A percentile compares a stretch with the other conserved stretches of the same genome.
Conservation (phyloP, 768 basidiomycete genomes). For the Hericium alpestre region DNA sequence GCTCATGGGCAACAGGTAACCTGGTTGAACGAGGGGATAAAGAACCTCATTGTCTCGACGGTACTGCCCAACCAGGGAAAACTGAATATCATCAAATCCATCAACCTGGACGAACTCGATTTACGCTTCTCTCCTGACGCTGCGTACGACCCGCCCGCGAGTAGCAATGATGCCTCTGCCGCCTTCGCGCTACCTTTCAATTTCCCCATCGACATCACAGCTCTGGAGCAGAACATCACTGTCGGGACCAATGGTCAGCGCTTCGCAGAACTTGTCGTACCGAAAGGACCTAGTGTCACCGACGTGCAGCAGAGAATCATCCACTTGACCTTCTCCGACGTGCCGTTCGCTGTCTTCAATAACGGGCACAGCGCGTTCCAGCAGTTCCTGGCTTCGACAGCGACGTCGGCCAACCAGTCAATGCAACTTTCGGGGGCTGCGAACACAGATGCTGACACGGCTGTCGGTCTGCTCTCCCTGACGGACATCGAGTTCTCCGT, state of each 20-base stretch:
- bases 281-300: slow-evolving; percentile 44
- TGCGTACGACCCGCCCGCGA: slow-evolving; percentile 46
- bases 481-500: slow-evolving; percentile 50
- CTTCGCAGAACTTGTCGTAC: slow-evolving; percentile 53
- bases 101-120: slow-evolving; percentile 47
- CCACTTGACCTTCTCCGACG: slow-evolving; percentile 44
- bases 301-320: slow-evolving; percentile 55
- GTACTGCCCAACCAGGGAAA: slow-evolving; percentile 54
- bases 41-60: slow-evolving; percentile 46
- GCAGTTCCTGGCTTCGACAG: slow-evolving; percentile 51
- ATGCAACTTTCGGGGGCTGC: slow-evolving; percentile 41
- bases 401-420: slow-evolving; percentile 33
- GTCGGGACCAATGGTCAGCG: slow-evolving; percentile 39
- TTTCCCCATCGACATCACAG: slow-evolving; percentile 58
- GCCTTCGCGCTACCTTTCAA: slow-evolving; percentile 58
- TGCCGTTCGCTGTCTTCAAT: slow-evolving; percentile 48
- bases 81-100: slow-evolving; percentile 53
- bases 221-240: slow-evolving; percentile 49
- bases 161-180: slow-evolving; percentile 49
- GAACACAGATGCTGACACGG: slow-evolving; percentile 50
- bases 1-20: slow-evolving; percentile 33
- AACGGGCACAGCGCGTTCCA: slow-evolving; percentile 44
- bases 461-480: slow-evolving; percentile 52
- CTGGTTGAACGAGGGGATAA: slow-evolving; percentile 67
- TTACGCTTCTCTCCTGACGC: slow-evolving; percentile 48